Percentiles rank a stretch among this genome's conserved stretches.
These are phyloP conservation scores for Polygonum aviculare DNA, from an alignment of 148 eudicot species.

Conservation along the genomic window DNA sequence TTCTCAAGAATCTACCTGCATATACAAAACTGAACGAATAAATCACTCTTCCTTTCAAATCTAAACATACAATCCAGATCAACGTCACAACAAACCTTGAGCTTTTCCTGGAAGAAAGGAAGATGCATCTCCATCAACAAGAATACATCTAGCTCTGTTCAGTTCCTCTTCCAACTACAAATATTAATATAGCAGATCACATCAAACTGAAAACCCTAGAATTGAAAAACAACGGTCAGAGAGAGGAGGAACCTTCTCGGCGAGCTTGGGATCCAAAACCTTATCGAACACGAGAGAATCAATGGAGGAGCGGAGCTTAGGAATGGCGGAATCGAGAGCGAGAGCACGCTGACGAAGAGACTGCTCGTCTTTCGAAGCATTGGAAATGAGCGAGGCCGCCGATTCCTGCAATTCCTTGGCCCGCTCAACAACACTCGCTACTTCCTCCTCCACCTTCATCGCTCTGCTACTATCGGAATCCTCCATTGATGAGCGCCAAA, in stretches of 20 bases:
- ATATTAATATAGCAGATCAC: background rate
- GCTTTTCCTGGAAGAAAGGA: conserved; percentile 77
- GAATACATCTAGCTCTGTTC: conserved; percentile 50
- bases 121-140: conserved; percentile 91
- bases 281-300: conserved; percentile 21
- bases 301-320: conserved; percentile 37
- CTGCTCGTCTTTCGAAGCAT: conserved; percentile 55
- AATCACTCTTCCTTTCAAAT: background rate
- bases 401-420: conserved; percentile 84
- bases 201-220: background rate
- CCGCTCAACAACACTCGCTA: conserved; percentile 39
- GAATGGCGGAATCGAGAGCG: conserved; percentile 48
- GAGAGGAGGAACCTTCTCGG: conserved; percentile 46
- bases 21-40: background rate
- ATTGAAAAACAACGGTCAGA: background rate
- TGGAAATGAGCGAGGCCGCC: conserved; percentile 54
- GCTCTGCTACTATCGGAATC: background rate
- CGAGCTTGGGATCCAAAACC: conserved; percentile 39
- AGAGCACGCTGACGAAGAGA: conserved; percentile 54
- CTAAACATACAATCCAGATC: background rate
- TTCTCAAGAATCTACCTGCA: conserved; percentile 66
- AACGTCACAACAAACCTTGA: conserved; percentile 33
- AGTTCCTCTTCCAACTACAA: conserved; percentile 76
- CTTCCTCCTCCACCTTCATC: conserved; percentile 38
- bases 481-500: conserved; percentile 3